Base-by-base conservation (phyloP, 2,329 filamentous ascomycete genomes). In the Acephala macrosclerotiorum region DNA sequence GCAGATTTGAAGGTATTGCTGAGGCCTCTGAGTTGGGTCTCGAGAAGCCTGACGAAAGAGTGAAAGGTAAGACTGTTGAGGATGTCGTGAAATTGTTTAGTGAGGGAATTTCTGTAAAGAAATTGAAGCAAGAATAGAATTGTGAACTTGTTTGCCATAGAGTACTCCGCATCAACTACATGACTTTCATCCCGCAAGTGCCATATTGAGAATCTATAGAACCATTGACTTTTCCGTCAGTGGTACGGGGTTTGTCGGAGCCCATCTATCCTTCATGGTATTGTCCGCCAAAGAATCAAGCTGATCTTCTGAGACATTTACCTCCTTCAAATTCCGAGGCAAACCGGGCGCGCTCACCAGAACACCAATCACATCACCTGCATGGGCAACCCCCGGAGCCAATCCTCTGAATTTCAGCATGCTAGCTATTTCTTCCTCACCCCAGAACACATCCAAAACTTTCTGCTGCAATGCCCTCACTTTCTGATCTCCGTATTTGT, bases 271-370 rank as follows among this genome's bases (percentile, higher is more conserved):
- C 3, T 80, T 75, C 69, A 88, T 72, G 67, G 81, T 82, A 66
- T 83, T 82, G 64, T 77, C 75, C 0, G 86, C 84, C 56, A 89
- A 72, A 3, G 66, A 71, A 25, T 82, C 80, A 18, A 87, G 72
- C 71, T 81, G 79, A 2, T 87, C 82, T 26, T 77, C 77, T 0
- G 79, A 79, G 2, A 89, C 79, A 0, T 81, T 80, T 1, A 87
- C 83, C 5, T 84, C 84, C 55, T 78, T 80, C 56, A 89, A 70
- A 3, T 80, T 82, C 61, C 82, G 78, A n/a, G 86, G 85, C 81
- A 89, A 78, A 0, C 80, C 84, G 20, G 89, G 72, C 47, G 81
- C 80, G 7, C 79, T 78, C 49, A 89, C 80, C 2, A 88, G 75
- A 3, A 77, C 79, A 58, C 84, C 83, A 40, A 89, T 73, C 6